A percentile compares a stretch with the other conserved stretches of the same genome.
Conservation (phyloP, 768 basidiomycete genomes). For the Leucocoprinus birnbaumii region DNA sequence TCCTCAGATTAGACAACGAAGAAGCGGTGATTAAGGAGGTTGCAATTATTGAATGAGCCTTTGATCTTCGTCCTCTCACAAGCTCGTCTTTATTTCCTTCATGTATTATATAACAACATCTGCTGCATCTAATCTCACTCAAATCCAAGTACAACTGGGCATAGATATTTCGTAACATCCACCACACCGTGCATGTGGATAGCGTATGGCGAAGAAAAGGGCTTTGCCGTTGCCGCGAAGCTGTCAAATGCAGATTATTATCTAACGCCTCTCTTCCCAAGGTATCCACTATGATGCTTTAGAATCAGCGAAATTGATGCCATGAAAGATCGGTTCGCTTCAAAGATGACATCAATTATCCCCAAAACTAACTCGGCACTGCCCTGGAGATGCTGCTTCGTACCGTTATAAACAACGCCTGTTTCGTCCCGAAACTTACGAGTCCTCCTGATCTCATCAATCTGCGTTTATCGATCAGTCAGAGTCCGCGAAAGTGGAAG, state of each 20-base stretch:
- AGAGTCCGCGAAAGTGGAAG: not conserved
- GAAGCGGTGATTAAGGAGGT: slow-evolving; percentile 6
- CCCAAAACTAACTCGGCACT: not conserved
- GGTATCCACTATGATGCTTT: not conserved
- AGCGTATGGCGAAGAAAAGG: no score
- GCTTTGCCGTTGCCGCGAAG: not conserved
- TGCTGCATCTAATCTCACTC: not conserved
- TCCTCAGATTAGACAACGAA: slow-evolving; percentile 2
- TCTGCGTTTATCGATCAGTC: slow-evolving; percentile 1
- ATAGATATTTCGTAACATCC: no score
- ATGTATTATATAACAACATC: not conserved
- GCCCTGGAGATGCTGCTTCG: not conserved
- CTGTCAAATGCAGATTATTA: not conserved
- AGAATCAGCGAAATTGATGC: not conserved
- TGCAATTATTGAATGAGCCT: slow-evolving; percentile 1
- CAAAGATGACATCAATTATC: not conserved
- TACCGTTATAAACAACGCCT: not conserved
- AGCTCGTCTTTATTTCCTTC: not conserved
- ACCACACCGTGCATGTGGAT: no score
- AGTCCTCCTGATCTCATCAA: not conserved
- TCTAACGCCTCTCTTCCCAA: not conserved
- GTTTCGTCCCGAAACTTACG: no score
- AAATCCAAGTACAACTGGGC: no score
- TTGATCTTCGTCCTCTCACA: not conserved
- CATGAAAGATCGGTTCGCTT: not conserved